Conservation (phyloP, 495 filamentous ascomycete species). For the Hypoxylon cercidicola region DNA sequence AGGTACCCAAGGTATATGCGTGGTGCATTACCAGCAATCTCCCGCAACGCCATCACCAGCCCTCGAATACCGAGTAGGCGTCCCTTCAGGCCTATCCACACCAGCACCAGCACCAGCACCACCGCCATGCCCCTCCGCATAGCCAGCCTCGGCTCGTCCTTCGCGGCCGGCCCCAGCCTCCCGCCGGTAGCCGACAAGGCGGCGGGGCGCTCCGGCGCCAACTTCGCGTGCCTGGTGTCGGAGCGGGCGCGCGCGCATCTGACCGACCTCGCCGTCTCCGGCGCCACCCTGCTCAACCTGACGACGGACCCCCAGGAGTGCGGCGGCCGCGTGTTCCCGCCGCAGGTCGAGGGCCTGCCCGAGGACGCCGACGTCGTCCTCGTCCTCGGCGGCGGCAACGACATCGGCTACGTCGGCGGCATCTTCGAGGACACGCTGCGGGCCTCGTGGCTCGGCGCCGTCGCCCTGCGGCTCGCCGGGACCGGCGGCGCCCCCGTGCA, state of each 20-base stretch:
- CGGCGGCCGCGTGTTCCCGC: slow-evolving; percentile 43
- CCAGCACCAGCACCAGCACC: background rate
- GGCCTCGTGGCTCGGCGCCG: slow-evolving; percentile 29
- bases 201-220: slow-evolving; percentile 52
- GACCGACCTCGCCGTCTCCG: slow-evolving; percentile 56
- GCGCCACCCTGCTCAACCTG: slow-evolving; percentile 57
- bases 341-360: slow-evolving; percentile 52
- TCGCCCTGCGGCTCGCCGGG: slow-evolving; percentile 23
- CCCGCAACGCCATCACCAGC: background rate
- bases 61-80: background rate
- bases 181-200: slow-evolving; percentile 45
- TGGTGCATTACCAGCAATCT: slow-evolving; percentile 5
- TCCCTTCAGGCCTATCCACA: background rate
- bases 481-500: slow-evolving; percentile 28
- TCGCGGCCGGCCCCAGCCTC: slow-evolving; percentile 59
- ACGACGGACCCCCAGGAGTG: slow-evolving; percentile 50
- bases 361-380: slow-evolving; percentile 53
- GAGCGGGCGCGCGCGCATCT: slow-evolving; percentile 42
- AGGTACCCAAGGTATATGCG: too few species aligned
- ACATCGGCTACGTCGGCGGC: slow-evolving; percentile 56
- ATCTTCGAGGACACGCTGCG: slow-evolving; percentile 49
- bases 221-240: slow-evolving; percentile 56
- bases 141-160: slow-evolving; percentile 53
- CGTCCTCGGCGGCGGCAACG: slow-evolving; percentile 58
- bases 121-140: slow-evolving; percentile 44